Evolutionary conservation across 108 stramenopile species (phyloP).

Genomic region (Bacterosira constricta): DNA sequence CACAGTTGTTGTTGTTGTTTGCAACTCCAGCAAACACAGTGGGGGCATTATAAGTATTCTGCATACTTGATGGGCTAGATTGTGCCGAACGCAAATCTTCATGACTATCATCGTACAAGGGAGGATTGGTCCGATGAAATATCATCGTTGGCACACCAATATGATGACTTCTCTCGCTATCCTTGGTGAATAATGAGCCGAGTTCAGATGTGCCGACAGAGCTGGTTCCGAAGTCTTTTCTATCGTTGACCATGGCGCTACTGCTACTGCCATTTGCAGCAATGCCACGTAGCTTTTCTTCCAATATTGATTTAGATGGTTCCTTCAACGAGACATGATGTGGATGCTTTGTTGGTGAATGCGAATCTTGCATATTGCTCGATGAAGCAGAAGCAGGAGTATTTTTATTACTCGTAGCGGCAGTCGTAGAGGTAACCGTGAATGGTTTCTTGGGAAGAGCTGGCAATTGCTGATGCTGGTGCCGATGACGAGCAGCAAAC

Average conservation of each 20-base stretch:
- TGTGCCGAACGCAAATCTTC: too few relatives aligned
- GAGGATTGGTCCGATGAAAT: slow-evolving; percentile 6
- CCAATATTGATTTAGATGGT: neutral
- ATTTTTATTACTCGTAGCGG: too few relatives aligned
- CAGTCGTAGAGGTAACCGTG: too few relatives aligned
- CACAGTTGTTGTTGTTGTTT: too few relatives aligned
- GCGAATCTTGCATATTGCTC: too few relatives aligned
- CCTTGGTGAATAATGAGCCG: slow-evolving; percentile 4
- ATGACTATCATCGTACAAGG: neutral
- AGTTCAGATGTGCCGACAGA: slow-evolving; percentile 14
- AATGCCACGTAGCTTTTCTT: slow-evolving; percentile 11
- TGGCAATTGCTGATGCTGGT: too few relatives aligned
- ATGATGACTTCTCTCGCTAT: slow-evolving; percentile 1
- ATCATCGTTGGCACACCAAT: slow-evolving; percentile 5
- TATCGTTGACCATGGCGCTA: neutral
- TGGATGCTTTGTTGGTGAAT: too few relatives aligned
- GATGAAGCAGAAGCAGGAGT: too few relatives aligned
- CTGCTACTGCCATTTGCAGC: neutral
- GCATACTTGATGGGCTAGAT: neutral
- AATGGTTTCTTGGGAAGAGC: too few relatives aligned
- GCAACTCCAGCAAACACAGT: too few relatives aligned
- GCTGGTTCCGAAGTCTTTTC: neutral
- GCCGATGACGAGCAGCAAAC: too few relatives aligned
- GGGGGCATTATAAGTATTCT: slow-evolving; percentile 1
- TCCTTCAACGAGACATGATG: slow-evolving; percentile 6